These are phyloP conservation scores for Colletotrichum liriopes DNA, from an alignment of 2,329 filamentous ascomycete genomes.

Conservation along the genomic window DNA sequence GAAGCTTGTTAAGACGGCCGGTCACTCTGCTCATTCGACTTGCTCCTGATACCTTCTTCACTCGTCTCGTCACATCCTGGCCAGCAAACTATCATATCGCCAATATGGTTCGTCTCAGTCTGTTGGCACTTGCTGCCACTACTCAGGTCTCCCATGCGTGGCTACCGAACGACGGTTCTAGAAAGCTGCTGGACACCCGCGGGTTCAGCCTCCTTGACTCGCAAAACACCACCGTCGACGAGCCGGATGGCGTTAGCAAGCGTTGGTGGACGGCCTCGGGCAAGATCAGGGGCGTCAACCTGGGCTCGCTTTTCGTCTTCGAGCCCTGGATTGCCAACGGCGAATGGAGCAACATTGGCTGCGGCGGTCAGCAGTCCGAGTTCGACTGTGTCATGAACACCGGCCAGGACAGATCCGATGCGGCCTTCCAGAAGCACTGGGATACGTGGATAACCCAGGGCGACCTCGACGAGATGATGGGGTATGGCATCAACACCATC, in stretches of 20 bases:
- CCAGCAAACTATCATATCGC: background rate
- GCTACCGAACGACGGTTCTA: conserved; percentile 33
- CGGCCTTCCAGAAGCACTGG: conserved; percentile 67
- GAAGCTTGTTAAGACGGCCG: conserved; percentile 33
- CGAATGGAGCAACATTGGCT: conserved; percentile 65
- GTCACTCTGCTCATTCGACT: background rate
- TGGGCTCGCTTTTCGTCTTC: conserved; percentile 66
- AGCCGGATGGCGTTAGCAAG: conserved; percentile 12
- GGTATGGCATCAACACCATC: conserved; percentile 67
- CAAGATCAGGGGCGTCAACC: conserved; percentile 70
- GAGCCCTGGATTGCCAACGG: conserved; percentile 68
- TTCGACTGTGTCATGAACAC: conserved; percentile 68
- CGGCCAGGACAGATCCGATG: conserved; percentile 63
- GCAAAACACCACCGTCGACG: conserved; percentile 30
- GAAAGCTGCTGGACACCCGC: conserved; percentile 37
- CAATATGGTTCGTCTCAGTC: conserved; percentile 37
- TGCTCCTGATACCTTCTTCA: background rate
- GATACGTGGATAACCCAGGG: conserved; percentile 63
- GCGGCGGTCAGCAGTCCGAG: conserved; percentile 61
- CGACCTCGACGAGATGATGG: conserved; percentile 66
- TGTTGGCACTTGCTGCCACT: conserved; percentile 28
- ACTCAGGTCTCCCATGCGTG: conserved; percentile 25
- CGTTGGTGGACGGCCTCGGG: conserved; percentile 41
- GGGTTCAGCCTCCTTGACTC: conserved; percentile 39
- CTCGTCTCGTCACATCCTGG: background rate